Evolutionary conservation across 1,284 basidiomycete species (phyloP).

Genomic region (Rhodotorula sp.): DNA sequence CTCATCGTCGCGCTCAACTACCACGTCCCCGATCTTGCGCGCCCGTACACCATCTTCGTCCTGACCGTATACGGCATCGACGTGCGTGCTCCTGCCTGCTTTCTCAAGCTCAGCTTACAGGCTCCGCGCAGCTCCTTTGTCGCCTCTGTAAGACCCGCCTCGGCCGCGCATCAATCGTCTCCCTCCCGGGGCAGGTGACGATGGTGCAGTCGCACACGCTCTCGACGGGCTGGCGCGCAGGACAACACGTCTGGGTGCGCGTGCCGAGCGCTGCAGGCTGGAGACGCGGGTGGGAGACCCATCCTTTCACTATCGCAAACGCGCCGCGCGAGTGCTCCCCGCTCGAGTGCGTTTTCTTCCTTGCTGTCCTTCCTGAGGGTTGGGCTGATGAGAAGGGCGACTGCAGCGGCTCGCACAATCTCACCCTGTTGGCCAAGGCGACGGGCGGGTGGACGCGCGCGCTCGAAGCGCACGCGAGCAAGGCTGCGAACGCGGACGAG

Average conservation of each 20-base stretch:
- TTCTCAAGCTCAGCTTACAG: not conserved
- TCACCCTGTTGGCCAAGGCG: slow-evolving; percentile 36
- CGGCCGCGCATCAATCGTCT: slow-evolving; percentile 12
- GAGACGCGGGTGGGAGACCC: slow-evolving; percentile 18
- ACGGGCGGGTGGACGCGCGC: slow-evolving; percentile 27
- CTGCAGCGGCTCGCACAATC: slow-evolving; percentile 21
- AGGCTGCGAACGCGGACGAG: no score
- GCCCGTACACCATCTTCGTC: slow-evolving; percentile 28
- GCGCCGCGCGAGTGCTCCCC: slow-evolving; percentile 13
- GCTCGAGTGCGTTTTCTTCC: slow-evolving; percentile 5
- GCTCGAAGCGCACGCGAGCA: not conserved
- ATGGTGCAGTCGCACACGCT: slow-evolving; percentile 24
- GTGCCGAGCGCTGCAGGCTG: not conserved
- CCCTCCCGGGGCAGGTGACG: slow-evolving; percentile 19
- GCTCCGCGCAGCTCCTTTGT: slow-evolving; percentile 1
- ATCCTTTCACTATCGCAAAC: slow-evolving; percentile 41
- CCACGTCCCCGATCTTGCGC: slow-evolving; percentile 28
- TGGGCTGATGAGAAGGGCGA: not conserved
- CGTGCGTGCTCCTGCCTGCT: not conserved
- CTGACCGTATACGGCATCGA: slow-evolving; percentile 24
- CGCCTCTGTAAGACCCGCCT: slow-evolving; percentile 33
- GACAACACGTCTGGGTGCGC: slow-evolving; percentile 40
- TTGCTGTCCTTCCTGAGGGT: no score
- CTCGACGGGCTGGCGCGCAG: slow-evolving; percentile 32
- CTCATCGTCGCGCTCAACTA: slow-evolving; percentile 31